These are phyloP conservation scores for Fusarium miscanthi DNA, from an alignment of 2,329 filamentous ascomycete species.

Conservation along the genomic window DNA sequence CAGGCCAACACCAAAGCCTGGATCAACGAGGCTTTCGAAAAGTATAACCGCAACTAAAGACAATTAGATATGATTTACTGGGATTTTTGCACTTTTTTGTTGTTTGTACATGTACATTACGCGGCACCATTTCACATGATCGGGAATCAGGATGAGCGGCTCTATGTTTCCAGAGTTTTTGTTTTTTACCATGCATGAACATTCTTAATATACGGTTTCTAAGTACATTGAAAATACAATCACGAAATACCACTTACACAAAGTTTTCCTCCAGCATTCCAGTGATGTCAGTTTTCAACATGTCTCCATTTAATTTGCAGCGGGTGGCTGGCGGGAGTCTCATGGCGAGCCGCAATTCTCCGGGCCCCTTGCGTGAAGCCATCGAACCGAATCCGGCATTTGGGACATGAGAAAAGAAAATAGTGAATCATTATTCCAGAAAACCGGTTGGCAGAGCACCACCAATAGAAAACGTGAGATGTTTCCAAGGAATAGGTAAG, in stretches of 20 bases:
- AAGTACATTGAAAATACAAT: constrained; percentile 19
- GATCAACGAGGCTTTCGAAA: constrained; percentile 32
- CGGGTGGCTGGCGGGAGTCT: constrained; percentile 28
- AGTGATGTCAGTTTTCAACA: constrained; percentile 9
- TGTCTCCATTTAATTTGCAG: not conserved
- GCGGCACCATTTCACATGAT: constrained; percentile 33
- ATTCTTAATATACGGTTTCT: constrained; percentile 37
- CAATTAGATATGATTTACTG: constrained; percentile 27
- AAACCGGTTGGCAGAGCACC: not conserved
- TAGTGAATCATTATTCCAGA: not conserved
- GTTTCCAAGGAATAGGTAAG: not conserved
- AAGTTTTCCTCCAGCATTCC: constrained; percentile 2
- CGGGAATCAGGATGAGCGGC: constrained; percentile 40
- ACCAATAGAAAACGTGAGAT: not conserved
- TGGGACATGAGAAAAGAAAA: not conserved
- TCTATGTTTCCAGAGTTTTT: constrained; percentile 29
- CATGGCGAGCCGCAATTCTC: constrained; percentile 11
- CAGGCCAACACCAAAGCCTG: constrained; percentile 35
- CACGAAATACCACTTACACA: constrained; percentile 15
- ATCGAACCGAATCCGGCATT: not conserved
- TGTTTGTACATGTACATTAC: constrained; percentile 26
- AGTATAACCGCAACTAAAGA: constrained; percentile 10
- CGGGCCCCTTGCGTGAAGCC: constrained; percentile 1
- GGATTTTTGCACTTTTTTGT: constrained; percentile 15
- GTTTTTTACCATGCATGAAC: constrained; percentile 27